Base-by-base conservation (phyloP, 1,284 basidiomycete genomes). In the Puccinia brachypodii region DNA sequence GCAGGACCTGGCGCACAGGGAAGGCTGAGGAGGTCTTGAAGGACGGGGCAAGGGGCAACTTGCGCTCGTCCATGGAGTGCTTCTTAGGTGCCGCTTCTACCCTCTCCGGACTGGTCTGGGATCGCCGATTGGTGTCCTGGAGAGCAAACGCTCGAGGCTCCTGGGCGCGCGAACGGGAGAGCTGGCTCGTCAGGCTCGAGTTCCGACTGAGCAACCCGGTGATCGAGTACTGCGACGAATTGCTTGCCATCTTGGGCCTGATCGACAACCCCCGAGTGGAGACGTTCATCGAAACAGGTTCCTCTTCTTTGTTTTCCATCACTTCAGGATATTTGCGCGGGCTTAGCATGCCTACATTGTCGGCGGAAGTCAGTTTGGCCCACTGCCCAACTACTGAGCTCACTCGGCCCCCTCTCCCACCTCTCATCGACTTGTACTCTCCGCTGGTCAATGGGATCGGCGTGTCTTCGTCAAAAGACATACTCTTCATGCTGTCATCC, bases 401-500 rank as follows among this genome's bases (percentile, higher is more conserved):
- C 25, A 80, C 78, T 22, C 78, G 33, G 0, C 78, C 69, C 7
- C 78, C 78, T 14, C 78, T 47, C 4, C 68, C 68, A 42, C 68
- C 78, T 73, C 78, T 33, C 36, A 80, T 80, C n/a, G 78, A 80
- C 44, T 73, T 50, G 40, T 71, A 71, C 56, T 80, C 78, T 11
- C 53, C 62, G 19, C 19, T 62, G 19, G 78, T 80, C 53, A 80
- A 25, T n/a, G n/a, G 53, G 19, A 80, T 80, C 68, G 78, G 78
- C 47, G 16, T 28, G 66, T 74, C 72, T 69, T 68, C 60, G 22
- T 81, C 80, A 40, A 33, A 69, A 6, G 53, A 38, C 28, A 60
- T 33, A 9, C 56, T 68, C 44, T 50, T 62, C n/a, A 33, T 13
- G 28, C 42, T 62, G 2, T 47, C 71, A 16, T 74, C 71, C 14